These are phyloP conservation scores for Eucalyptus sp. DNA, from an alignment of 345 rosid species.

Conservation along the genomic window DNA sequence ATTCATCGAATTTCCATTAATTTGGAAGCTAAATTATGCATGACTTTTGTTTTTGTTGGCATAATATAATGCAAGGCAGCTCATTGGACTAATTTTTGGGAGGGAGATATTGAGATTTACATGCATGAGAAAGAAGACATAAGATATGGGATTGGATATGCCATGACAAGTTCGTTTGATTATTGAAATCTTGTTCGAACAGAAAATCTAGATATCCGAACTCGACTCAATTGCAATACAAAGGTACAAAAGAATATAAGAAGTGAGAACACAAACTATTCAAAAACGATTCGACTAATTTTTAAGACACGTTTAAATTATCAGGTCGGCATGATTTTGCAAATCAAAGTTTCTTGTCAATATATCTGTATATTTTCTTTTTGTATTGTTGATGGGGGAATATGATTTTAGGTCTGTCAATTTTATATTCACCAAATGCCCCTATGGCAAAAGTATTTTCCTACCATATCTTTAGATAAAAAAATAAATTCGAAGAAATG, in stretches of 20 bases:
- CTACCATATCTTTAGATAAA: neutral
- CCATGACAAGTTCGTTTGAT: neutral
- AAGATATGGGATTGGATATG: neutral
- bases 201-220: neutral
- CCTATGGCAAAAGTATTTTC: neutral
- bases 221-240: neutral
- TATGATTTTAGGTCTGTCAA: neutral
- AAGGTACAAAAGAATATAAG: neutral
- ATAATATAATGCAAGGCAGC: neutral
- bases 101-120: neutral
- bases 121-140: neutral
- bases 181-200: neutral
- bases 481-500: neutral
- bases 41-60: neutral
- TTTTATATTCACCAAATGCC: neutral
- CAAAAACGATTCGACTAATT: neutral
- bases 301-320: neutral
- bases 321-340: neutral
- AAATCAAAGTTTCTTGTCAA: neutral
- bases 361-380: neutral
- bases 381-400: neutral
- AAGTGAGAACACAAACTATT: neutral
- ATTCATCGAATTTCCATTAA: neutral
- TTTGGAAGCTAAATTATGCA: neutral
- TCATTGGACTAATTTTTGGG: neutral